Evolutionary conservation across 305 asterid genomes (phyloP).

Genomic region (Caryopteris hybrid): DNA sequence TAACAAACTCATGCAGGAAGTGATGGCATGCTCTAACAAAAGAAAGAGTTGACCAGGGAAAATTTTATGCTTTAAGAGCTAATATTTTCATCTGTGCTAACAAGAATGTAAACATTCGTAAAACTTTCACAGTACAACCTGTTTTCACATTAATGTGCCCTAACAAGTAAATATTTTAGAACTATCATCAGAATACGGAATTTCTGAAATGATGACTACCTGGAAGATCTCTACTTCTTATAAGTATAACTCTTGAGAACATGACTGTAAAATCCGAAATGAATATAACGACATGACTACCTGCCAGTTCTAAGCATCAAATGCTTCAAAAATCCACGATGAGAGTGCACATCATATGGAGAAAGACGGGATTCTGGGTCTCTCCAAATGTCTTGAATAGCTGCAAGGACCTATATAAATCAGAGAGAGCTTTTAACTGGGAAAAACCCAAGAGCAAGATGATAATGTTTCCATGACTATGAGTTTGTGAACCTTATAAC

Average conservation of each 20-base stretch:
- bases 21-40: not conserved
- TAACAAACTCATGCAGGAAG: not conserved
- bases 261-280: not conserved
- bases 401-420: constrained; percentile 94
- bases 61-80: not conserved
- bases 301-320: constrained; percentile 94
- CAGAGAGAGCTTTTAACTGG: constrained; percentile 35
- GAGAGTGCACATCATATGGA: constrained; percentile 83
- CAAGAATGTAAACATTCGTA: not conserved
- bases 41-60: not conserved
- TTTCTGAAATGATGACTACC: constrained; percentile 39
- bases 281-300: constrained; percentile 31
- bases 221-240: constrained; percentile 7
- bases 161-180: constrained; percentile 1
- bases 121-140: not conserved
- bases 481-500: not conserved
- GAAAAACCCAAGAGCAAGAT: constrained; percentile 12
- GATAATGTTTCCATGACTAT: not conserved
- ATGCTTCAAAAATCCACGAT: constrained; percentile 87
- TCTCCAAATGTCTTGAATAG: constrained; percentile 84
- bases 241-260: not conserved
- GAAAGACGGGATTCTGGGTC: constrained; percentile 59
- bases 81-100: not conserved
- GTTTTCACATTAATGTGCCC: not conserved
- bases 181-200: not conserved